Percentiles rank a stretch among this genome's conserved stretches.
Conservation (phyloP, 2,329 filamentous ascomycete genomes). For the Ceratocystis huliohia region DNA sequence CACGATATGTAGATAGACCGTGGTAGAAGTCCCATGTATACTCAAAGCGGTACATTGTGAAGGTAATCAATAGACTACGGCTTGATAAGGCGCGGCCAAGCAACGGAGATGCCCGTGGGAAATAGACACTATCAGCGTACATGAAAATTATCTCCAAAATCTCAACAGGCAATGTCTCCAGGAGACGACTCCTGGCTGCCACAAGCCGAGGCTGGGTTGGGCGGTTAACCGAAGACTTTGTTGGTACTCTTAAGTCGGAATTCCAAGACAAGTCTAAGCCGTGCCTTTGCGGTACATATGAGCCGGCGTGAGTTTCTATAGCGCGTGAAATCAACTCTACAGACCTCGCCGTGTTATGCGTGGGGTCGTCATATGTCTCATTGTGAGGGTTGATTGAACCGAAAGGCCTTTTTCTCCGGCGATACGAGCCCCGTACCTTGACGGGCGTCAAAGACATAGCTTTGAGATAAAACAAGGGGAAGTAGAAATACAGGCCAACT, state of each 20-base stretch:
- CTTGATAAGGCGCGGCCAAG: constrained; percentile 37
- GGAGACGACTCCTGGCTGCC: constrained; percentile 4
- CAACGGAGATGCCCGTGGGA: constrained; percentile 34
- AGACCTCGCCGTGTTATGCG: not conserved
- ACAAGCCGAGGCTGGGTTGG: not conserved
- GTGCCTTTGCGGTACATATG: not conserved
- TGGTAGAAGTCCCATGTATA: constrained; percentile 32
- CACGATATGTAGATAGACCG: constrained; percentile 22
- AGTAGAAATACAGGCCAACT: not conserved
- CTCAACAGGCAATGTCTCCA: constrained; percentile 37
- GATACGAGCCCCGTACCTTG: not conserved
- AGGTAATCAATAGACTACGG: constrained; percentile 13
- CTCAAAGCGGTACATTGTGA: constrained; percentile 30
- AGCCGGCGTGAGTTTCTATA: not conserved
- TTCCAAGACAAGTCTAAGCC: no score
- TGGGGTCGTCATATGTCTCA: not conserved
- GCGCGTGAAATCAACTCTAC: not conserved
- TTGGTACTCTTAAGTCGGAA: not conserved
- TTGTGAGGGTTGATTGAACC: not conserved
- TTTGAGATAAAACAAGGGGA: not conserved
- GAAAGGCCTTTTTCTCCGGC: not conserved
- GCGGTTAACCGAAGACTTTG: not conserved
- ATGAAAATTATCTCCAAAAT: constrained; percentile 42
- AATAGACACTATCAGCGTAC: constrained; percentile 36
- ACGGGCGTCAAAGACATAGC: not conserved